Conservation (phyloP, 345 rosid species). For the Kandelia obovata region DNA sequence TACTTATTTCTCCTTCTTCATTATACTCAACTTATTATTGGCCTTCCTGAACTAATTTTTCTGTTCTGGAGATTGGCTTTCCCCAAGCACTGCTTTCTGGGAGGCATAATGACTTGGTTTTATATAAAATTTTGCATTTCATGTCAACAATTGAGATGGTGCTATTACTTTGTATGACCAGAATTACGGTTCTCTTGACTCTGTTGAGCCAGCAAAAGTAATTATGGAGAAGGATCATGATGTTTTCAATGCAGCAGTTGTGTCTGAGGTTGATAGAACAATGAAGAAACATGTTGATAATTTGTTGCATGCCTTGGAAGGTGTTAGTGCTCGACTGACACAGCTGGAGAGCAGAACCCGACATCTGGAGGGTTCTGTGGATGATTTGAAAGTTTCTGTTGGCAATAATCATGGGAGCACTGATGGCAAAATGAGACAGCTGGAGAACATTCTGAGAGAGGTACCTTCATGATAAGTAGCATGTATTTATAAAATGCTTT, state of each 20-base stretch:
- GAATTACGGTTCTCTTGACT: slow-evolving; percentile 68
- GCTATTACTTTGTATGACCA: slow-evolving; percentile 18
- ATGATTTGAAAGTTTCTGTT: slow-evolving; percentile 74
- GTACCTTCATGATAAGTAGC: slow-evolving; percentile 31
- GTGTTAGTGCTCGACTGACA: slow-evolving; percentile 68
- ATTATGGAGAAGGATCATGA: slow-evolving; percentile 49
- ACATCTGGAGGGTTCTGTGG: slow-evolving; percentile 64
- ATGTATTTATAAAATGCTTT: neutral
- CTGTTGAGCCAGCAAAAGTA: slow-evolving; percentile 55
- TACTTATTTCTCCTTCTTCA: neutral
- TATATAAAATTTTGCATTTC: neutral
- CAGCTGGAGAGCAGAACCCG: slow-evolving; percentile 77
- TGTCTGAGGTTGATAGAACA: slow-evolving; percentile 63
- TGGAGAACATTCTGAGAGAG: slow-evolving; percentile 81
- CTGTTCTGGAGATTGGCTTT: neutral
- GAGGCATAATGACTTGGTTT: neutral
- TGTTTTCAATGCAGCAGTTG: slow-evolving; percentile 30
- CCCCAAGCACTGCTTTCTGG: no score
- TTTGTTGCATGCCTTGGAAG: slow-evolving; percentile 62
- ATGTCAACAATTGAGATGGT: neutral
- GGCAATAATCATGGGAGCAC: slow-evolving; percentile 74
- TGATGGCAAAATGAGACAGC: slow-evolving; percentile 78
- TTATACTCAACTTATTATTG: neutral
- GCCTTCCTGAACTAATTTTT: neutral
- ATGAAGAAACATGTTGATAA: slow-evolving; percentile 73